Evolutionary conservation across 192 early-diverging fungal species (phyloP), one percentile per base, ranked within the genome.

Genomic region (Coemansia sp.): DNA sequence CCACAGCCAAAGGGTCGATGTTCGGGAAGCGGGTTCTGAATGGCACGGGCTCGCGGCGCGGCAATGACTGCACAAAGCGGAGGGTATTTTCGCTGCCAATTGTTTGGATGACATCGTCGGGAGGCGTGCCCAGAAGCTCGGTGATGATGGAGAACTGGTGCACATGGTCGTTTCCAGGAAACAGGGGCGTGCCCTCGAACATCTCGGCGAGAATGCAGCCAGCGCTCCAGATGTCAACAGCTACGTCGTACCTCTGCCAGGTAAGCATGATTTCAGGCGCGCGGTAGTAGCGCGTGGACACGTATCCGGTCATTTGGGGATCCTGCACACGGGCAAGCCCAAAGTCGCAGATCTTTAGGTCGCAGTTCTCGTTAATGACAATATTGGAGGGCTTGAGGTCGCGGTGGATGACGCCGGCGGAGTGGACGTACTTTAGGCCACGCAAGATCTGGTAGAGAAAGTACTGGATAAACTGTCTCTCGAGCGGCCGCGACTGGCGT

Each of bases 231-330:
- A 97, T 92, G 73, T 97, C 95, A 8, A 97, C 94, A 18, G 93
- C 95, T 45, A 95, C 91, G 52, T 95, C 94, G 82, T 99, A 99
- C 66, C 93, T 94, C 75, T 96, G 94, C 91, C 94, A 96, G 34
- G 94, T 94, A 51, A 99, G 82, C 95, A 99, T 96, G 70, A 99
- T 97, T 64, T 99, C 96, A 33, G 96, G 96, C 12, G 96, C 95
- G 64, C 96, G 90, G 72, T 99, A 99, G 82, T 97, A 97, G 39
- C 96, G 86, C 15, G 96, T 97, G 8, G 95, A 94, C 21, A 97
- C 96, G 78, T 99, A 99, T 28, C 95, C 95, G 23, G 95, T 97
- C 95, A 97, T 97, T 74, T 95, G 92, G 63, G 91, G 89, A 65
- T 96, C 95, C 64, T 94, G 92, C 45, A 96, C 89, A 64, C 96